Conservation (phyloP, 176 grass and related monocot genomes). For the Themeda triandra region DNA sequence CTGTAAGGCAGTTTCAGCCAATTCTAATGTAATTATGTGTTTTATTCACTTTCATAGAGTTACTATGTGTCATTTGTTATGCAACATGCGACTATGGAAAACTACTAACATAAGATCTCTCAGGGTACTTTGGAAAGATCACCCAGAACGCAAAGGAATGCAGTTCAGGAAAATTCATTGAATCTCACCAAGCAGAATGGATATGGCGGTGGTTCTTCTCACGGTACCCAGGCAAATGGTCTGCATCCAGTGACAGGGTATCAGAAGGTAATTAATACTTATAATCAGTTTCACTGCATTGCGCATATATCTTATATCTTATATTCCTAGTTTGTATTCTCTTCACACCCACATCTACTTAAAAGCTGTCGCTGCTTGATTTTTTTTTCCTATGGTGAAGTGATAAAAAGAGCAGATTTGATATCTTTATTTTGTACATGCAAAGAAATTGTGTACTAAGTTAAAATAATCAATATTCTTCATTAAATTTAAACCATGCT, state of each 20-base stretch:
- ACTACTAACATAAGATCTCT: constrained; percentile 15
- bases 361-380: neutral
- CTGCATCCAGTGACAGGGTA: constrained; percentile 30
- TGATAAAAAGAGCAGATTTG: neutral
- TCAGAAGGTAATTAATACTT: constrained; percentile 39
- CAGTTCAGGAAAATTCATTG: constrained; percentile 49
- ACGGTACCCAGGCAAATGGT: constrained; percentile 46
- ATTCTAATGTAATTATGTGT: constrained; percentile 45
- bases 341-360: neutral
- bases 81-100: neutral
- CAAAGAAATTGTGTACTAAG: neutral
- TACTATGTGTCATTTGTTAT: constrained; percentile 14
- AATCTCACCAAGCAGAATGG: constrained; percentile 42
- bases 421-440: neutral
- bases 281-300: neutral
- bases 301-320: constrained; percentile 18
- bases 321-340: neutral
- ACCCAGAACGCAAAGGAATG: constrained; percentile 45
- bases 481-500: constrained; percentile 37
- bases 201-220: constrained; percentile 48
- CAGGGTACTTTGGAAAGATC: constrained; percentile 49
- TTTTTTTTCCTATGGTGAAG: neutral
- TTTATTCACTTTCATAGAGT: constrained; percentile 10
- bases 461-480: constrained; percentile 16
- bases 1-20: constrained; percentile 38